Conservation (phyloP, 2,329 filamentous ascomycete genomes). For the Alternaria sp. region DNA sequence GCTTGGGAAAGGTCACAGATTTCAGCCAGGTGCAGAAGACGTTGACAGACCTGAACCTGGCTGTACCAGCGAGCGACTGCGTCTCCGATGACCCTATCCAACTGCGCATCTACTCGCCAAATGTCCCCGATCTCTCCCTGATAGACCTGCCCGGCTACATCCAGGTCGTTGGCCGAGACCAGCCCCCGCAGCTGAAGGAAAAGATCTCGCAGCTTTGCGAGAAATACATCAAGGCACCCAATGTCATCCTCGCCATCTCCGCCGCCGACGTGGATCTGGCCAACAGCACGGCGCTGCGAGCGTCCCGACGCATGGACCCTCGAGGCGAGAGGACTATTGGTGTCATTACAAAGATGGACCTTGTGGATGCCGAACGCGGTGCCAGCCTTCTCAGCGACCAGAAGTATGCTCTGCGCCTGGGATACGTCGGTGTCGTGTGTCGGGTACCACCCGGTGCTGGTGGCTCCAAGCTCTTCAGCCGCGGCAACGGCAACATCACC, state of each 20-base stretch:
- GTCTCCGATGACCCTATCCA: slow-evolving; percentile 97
- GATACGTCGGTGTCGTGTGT: slow-evolving; percentile 94
- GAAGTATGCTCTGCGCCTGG: slow-evolving; percentile 92
- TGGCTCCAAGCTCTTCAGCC: slow-evolving; percentile 76
- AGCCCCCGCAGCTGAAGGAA: slow-evolving; percentile 88
- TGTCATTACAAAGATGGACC: slow-evolving; percentile 99
- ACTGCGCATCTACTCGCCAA: slow-evolving; percentile 91
- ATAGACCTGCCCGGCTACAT: slow-evolving; percentile 98
- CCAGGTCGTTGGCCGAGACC: slow-evolving; percentile 89
- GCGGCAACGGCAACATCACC: slow-evolving; percentile 79
- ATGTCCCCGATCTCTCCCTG: slow-evolving; percentile 91
- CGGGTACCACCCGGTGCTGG: slow-evolving; percentile 71
- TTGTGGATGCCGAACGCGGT: slow-evolving; percentile 84
- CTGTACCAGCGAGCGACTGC: slow-evolving; percentile 88
- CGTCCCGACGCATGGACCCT: slow-evolving; percentile 90
- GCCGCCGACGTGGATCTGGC: slow-evolving; percentile 96
- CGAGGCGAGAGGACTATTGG: slow-evolving; percentile 95
- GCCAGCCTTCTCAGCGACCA: slow-evolving; percentile 80
- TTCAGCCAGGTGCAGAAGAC: slow-evolving; percentile 93
- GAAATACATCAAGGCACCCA: slow-evolving; percentile 96
- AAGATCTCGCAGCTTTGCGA: slow-evolving; percentile 97
- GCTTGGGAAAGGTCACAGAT: slow-evolving; percentile 87
- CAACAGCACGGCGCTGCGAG: slow-evolving; percentile 90
- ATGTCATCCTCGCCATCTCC: slow-evolving; percentile 95
- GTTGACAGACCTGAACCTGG: slow-evolving; percentile 90